Percentiles rank a stretch among this genome's conserved stretches.
Conservation (phyloP, 2,329 filamentous ascomycete species). For the Alternaria sp. region DNA sequence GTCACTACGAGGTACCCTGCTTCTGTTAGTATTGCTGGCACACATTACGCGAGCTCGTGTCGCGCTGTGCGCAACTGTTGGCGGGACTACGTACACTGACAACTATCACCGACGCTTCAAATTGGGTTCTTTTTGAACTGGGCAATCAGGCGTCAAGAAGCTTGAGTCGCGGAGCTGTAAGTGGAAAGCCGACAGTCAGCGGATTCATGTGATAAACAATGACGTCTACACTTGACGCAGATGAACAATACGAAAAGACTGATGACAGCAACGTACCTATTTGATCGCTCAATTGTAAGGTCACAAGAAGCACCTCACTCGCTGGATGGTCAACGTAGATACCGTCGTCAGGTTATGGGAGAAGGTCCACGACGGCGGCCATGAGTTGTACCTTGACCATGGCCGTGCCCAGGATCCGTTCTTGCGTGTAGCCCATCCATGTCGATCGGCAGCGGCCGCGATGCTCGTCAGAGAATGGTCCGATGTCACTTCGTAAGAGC, state of each 20-base stretch:
- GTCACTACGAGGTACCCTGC: not conserved
- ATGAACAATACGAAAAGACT: not conserved
- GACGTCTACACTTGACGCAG: slow-evolving; percentile 29
- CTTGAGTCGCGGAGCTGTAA: not conserved
- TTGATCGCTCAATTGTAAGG: not conserved
- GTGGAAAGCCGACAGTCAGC: slow-evolving; percentile 8
- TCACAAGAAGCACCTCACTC: too few species aligned
- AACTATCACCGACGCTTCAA: slow-evolving; percentile 8
- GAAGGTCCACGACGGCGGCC: slow-evolving; percentile 23
- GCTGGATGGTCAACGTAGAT: not conserved
- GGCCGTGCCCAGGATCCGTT: slow-evolving; percentile 21
- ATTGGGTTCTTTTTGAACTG: not conserved
- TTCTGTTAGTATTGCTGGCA: slow-evolving; percentile 2
- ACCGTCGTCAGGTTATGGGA: slow-evolving; percentile 12
- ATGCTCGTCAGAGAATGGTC: slow-evolving; percentile 38
- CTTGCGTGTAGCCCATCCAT: slow-evolving; percentile 25
- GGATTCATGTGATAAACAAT: slow-evolving; percentile 16
- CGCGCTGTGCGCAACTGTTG: not conserved
- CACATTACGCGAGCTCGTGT: not conserved
- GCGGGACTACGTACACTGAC: slow-evolving; percentile 3
- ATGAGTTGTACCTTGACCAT: slow-evolving; percentile 27
- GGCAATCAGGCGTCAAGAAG: not conserved
- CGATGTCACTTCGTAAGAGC: slow-evolving; percentile 27
- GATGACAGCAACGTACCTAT: not conserved
- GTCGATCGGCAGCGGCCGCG: slow-evolving; percentile 22